Evolutionary conservation across 257 asterid genomes (phyloP).

Genomic region (Gentiana straminea): DNA sequence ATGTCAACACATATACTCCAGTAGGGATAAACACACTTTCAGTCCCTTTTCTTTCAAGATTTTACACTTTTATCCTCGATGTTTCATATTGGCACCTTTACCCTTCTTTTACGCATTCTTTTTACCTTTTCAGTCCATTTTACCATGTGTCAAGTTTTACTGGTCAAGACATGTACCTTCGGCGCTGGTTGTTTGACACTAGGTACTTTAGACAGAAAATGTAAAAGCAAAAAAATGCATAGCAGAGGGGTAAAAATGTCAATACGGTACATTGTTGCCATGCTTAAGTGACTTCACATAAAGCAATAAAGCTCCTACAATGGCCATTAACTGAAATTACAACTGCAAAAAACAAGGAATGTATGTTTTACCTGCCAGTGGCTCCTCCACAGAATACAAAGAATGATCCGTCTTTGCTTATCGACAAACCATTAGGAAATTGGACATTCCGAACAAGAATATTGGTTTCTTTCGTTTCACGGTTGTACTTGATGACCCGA

Average conservation of each 20-base stretch:
- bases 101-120: no score
- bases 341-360: slow-evolving; percentile 3
- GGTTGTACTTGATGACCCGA: slow-evolving; percentile 70
- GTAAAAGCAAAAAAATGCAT: no score
- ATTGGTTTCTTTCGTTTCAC: slow-evolving; percentile 53
- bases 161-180: neutral
- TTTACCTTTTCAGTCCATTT: no score
- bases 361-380: slow-evolving; percentile 47
- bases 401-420: slow-evolving; percentile 83
- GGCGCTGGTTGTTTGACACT: no score
- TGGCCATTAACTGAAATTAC: neutral
- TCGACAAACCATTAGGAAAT: slow-evolving; percentile 80
- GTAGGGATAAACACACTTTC: neutral
- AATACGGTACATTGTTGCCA: no score
- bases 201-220: no score
- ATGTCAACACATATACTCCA: neutral
- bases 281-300: no score
- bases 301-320: neutral
- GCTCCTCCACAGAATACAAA: slow-evolving; percentile 71
- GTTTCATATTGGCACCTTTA: no score
- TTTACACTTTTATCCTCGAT: no score
- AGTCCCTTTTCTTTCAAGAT: no score
- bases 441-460: slow-evolving; percentile 64
- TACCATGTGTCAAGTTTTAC: neutral
- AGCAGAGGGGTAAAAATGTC: no score